phyloP scores from a whole-genome alignment of 2,329 filamentous ascomycete species.

The Pseudogymnoascus sp. region DNA sequence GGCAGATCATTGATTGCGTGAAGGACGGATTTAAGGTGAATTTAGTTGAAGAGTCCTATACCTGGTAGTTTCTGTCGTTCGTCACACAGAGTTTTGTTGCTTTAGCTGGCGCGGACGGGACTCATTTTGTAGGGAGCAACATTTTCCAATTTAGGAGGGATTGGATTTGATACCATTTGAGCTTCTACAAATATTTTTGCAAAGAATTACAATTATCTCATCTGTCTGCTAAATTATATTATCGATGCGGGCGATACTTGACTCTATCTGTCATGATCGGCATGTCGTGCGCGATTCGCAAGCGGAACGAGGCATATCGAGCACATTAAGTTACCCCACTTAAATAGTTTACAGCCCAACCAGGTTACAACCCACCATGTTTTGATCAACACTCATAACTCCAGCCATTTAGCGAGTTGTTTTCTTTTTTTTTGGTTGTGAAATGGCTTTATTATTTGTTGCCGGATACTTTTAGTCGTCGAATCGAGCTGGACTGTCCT shows the following conservation, averaged over 20 bases:
- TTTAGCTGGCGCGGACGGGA: neutral
- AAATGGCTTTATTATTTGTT: neutral
- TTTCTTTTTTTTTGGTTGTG: neutral
- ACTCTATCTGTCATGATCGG: neutral
- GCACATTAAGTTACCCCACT: conserved; percentile 3
- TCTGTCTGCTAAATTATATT: neutral
- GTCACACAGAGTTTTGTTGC: neutral
- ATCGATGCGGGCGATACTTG: neutral
- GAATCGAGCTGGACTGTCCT: neutral
- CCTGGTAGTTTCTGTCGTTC: neutral
- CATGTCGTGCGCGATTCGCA: neutral
- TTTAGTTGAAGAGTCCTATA: neutral
- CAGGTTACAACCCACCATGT: neutral
- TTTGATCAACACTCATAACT: neutral
- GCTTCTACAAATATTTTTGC: neutral
- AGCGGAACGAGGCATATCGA: neutral
- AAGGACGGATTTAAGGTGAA: neutral
- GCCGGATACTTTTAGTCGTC: neutral
- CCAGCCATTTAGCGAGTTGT: neutral
- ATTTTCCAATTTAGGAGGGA: neutral
- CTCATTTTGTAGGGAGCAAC: neutral
- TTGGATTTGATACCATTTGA: neutral
- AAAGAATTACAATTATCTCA: neutral
- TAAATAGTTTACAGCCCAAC: neutral
- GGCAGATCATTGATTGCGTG: neutral